Conservation (phyloP, 345 rosid genomes). For the Theobroma cacao region DNA sequence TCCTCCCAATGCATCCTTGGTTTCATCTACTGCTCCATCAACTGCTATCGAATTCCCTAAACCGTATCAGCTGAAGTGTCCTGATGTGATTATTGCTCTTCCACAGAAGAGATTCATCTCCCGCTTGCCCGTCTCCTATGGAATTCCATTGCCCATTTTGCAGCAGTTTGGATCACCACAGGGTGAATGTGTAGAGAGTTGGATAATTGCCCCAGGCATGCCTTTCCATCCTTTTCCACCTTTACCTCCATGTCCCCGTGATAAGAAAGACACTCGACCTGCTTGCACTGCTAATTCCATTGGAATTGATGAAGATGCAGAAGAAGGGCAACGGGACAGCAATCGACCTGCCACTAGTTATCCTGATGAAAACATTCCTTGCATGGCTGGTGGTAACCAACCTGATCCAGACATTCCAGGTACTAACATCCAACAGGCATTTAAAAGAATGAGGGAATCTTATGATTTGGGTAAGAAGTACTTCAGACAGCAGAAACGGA, state of each 20-base stretch:
- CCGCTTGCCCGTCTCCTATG: conserved; percentile 41
- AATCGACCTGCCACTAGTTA: not conserved
- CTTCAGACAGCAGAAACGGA: conserved; percentile 15
- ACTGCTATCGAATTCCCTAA: conserved; percentile 24
- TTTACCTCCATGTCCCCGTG: not conserved
- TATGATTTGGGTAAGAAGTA: conserved; percentile 4
- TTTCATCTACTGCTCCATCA: conserved; percentile 37
- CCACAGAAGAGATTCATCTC: conserved; percentile 6
- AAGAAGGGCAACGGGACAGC: not conserved
- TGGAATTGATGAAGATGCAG: not conserved
- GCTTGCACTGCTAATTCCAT: conserved; percentile 26
- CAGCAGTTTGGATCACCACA: not conserved
- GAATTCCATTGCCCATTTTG: conserved; percentile 23
- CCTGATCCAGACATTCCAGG: conserved; percentile 31
- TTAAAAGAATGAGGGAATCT: not conserved
- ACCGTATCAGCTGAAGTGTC: conserved; percentile 22
- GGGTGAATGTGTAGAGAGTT: conserved; percentile 27
- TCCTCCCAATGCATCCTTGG: conserved; percentile 23
- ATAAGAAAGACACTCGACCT: not conserved
- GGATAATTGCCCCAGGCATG: conserved; percentile 34
- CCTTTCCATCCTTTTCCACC: conserved; percentile 48
- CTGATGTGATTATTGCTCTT: not conserved
- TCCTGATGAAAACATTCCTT: conserved; percentile 18
- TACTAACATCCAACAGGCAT: not conserved
- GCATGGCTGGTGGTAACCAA: conserved; percentile 29